Base-by-base conservation (phyloP, 495 filamentous ascomycete genomes). In the Hyaloscypha hepaticicola region DNA sequence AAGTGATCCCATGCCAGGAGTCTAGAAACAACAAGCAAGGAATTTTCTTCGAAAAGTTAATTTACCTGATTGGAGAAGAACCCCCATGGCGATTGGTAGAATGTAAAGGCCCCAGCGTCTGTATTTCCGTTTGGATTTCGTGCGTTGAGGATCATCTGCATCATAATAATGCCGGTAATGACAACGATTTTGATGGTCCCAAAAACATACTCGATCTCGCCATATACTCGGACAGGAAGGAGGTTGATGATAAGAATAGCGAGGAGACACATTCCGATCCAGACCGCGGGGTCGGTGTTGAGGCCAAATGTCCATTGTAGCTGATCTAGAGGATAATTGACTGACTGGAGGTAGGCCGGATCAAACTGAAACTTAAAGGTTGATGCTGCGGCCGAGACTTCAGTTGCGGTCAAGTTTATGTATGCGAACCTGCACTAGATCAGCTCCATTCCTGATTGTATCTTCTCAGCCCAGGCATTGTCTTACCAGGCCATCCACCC, bases 401-500 rank as follows among this genome's bases (percentile, higher is more conserved):
- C 75, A 11, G 75, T 74, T 19, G 76, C 74, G 5, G 74, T 62
- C n/a, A 63, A 26, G 29, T 55, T 56, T 24, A 56, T 77, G 63
- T 74, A 80, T 8, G 77, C 76, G 63, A 78, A 80, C 76, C 76
- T 80, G 45, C 19, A 56, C 21, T 55, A 16, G 19, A 51, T 51
- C 48, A 51, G 48, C 22, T 51, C 19, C 48, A 31, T n/a, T 11
- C 31, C 31, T 33, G 31, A 33, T 33, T 33, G 31, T 33, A 33
- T 33, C 31, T 33, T 33, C 5, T 11, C 31, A 33, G 31, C 31
- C 31, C 31, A 33, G 31, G 11, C 31, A 33, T 33, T 33, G 31
- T 11, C 31, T 33, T 60, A 81, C 82, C 82, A 85, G 45, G 79
- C 79, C 48, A 79, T 77, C 79, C 79, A 86, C 0, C 78, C 79